A percentile compares a stretch with the other conserved stretches of the same genome.
These are phyloP conservation scores for Boletus speciosus DNA, from an alignment of 768 basidiomycete genomes.

Conservation along the genomic window DNA sequence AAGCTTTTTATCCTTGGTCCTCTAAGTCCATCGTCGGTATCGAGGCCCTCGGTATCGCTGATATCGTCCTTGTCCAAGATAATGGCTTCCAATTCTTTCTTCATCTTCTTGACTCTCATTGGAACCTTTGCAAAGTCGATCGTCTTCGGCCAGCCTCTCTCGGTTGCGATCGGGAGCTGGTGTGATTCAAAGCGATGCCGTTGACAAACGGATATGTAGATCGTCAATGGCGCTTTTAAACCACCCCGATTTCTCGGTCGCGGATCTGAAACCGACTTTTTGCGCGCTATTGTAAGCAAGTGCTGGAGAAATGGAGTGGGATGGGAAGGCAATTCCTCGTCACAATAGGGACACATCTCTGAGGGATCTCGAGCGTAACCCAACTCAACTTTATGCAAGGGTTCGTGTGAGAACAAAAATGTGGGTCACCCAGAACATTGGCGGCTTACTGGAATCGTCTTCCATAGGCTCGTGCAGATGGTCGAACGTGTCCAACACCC, in stretches of 20 bases:
- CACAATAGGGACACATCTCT: slow-evolving; percentile 79
- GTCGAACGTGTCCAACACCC: slow-evolving; percentile 5
- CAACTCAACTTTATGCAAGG: slow-evolving; percentile 43
- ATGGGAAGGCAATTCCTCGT: slow-evolving; percentile 57
- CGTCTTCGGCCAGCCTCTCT: slow-evolving; percentile 70
- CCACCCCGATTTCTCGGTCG: slow-evolving; percentile 70
- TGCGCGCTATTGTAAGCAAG: slow-evolving; percentile 49
- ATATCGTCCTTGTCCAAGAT: slow-evolving; percentile 43
- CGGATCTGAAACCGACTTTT: slow-evolving; percentile 56
- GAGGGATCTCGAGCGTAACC: slow-evolving; percentile 55
- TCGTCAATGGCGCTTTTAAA: slow-evolving; percentile 45
- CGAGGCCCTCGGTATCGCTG: slow-evolving; percentile 19
- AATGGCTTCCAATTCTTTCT: slow-evolving; percentile 43
- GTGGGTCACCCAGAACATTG: neutral
- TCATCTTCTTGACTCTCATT: slow-evolving; percentile 52
- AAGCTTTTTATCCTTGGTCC: slow-evolving; percentile 42
- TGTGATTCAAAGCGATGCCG: slow-evolving; percentile 75
- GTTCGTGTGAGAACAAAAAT: neutral
- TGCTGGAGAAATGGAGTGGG: slow-evolving; percentile 58
- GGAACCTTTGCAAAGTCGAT: slow-evolving; percentile 63
- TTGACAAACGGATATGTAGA: slow-evolving; percentile 69
- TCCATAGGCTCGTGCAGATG: slow-evolving; percentile 25
- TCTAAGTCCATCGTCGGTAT: neutral
- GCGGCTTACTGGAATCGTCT: slow-evolving; percentile 42
- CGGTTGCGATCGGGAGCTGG: slow-evolving; percentile 66